Percentiles rank a stretch among this genome's conserved stretches.
These are phyloP conservation scores for Schrenkiella parvula DNA, from an alignment of 345 rosid genomes.

Conservation along the genomic window DNA sequence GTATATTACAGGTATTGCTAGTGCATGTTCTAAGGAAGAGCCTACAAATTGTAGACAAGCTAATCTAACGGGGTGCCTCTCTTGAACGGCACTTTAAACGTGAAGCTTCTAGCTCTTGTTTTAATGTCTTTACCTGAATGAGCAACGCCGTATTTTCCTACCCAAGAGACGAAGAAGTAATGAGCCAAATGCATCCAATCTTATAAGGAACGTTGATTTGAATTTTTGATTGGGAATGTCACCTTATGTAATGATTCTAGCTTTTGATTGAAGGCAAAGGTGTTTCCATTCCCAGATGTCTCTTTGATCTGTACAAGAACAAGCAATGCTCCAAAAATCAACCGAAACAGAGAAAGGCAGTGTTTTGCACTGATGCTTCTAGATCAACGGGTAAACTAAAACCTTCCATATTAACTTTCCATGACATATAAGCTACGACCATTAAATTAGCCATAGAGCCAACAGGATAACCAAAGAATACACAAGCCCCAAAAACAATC, in stretches of 20 bases:
- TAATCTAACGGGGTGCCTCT: constrained; percentile 4
- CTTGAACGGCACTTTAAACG: constrained; percentile 43
- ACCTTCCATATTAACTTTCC: not conserved
- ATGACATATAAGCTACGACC: not conserved
- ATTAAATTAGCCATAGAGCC: not conserved
- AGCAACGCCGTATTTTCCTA: constrained; percentile 61
- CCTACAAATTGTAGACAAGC: not conserved
- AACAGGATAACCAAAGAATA: not conserved
- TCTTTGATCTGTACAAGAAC: constrained; percentile 49
- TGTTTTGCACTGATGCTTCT: not conserved
- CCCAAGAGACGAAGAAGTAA: constrained; percentile 11
- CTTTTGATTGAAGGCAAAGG: constrained; percentile 33
- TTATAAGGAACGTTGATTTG: not conserved
- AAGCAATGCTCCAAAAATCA: not conserved
- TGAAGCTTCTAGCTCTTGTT: constrained; percentile 42
- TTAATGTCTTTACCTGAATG: constrained; percentile 42
- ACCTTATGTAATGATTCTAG: constrained; percentile 60
- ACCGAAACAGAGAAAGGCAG: not conserved
- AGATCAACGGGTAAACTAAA: not conserved
- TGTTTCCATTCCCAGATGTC: constrained; percentile 34
- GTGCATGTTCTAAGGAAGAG: not conserved
- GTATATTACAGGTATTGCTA: not conserved
- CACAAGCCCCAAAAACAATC: not conserved
- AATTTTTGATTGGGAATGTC: not conserved
- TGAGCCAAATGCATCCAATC: not conserved